Evolutionary conservation across 2,329 filamentous ascomycete species (phyloP).

Genomic region (Colletotrichum costaricense): DNA sequence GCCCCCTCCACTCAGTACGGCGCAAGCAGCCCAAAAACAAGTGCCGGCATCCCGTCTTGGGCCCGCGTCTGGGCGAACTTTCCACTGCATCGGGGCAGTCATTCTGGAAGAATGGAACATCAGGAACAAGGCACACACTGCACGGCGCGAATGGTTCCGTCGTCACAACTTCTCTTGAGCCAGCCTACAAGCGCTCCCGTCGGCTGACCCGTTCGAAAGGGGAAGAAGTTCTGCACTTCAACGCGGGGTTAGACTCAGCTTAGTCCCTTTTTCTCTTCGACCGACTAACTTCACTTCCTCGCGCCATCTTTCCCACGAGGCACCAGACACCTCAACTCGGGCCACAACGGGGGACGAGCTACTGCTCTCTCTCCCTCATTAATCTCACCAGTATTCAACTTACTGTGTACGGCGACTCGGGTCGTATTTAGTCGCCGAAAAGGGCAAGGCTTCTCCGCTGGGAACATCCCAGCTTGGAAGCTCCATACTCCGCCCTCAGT

Average conservation of each 20-base stretch:
- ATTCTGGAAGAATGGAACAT: neutral
- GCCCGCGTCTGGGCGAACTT: neutral
- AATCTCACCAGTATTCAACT: neutral
- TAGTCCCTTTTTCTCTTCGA: neutral
- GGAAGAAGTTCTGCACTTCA: neutral
- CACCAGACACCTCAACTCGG: neutral
- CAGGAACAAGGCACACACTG: neutral
- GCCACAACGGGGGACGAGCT: neutral
- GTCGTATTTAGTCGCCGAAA: slow-evolving; percentile 3
- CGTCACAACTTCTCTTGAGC: neutral
- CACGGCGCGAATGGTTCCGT: neutral
- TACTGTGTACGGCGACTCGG: slow-evolving; percentile 7
- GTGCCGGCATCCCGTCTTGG: slow-evolving; percentile 3
- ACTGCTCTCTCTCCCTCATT: neutral
- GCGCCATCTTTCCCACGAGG: neutral
- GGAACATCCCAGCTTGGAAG: slow-evolving; percentile 12
- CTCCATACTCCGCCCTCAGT: neutral
- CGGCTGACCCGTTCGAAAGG: neutral
- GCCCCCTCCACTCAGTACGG: neutral
- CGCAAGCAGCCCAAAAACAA: neutral
- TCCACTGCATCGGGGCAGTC: neutral
- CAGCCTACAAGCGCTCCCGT: neutral
- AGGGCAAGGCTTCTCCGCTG: neutral
- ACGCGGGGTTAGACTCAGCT: neutral
- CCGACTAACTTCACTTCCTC: no score